Conservation (phyloP, 164 flowering plant species). For the Stephania cephalantha region DNA sequence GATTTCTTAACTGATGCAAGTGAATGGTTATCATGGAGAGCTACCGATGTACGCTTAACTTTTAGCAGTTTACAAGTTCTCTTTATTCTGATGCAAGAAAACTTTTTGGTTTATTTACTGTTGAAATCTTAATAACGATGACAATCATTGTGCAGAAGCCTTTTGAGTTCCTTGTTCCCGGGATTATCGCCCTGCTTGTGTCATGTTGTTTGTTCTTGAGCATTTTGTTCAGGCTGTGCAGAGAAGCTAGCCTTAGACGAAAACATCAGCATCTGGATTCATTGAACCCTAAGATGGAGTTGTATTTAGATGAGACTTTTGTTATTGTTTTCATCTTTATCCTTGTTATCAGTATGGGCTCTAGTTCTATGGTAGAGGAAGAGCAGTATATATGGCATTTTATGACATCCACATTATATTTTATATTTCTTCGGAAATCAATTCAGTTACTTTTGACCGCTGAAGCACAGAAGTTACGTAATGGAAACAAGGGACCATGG, state of each 20-base stretch:
- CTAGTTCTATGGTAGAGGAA: conserved; percentile 97
- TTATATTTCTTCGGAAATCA: conserved; percentile 55
- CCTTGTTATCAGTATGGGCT: conserved; percentile 64
- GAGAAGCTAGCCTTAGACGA: conserved; percentile 22
- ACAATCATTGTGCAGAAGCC: conserved; percentile 64
- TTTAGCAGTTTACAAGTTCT: conserved; percentile 1
- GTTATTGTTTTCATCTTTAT: conserved; percentile 31
- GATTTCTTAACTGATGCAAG: conserved; percentile 58
- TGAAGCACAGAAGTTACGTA: conserved; percentile 9
- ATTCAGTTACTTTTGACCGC: conserved; percentile 25
- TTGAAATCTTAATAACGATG: neutral
- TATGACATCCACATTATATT: conserved; percentile 52
- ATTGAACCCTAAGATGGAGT: conserved; percentile 11
- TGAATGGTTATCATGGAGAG: conserved; percentile 75
- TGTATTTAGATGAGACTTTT: conserved; percentile 60
- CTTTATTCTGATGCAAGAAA: neutral
- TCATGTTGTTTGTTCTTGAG: conserved; percentile 47
- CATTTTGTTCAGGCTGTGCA: conserved; percentile 30
- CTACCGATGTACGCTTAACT: conserved; percentile 64
- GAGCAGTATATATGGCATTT: conserved; percentile 96
- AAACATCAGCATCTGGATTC: conserved; percentile 12
- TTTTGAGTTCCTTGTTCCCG: conserved; percentile 45
- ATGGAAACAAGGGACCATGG: conserved; percentile 16
- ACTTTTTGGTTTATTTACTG: neutral
- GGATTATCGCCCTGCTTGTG: conserved; percentile 58